Base-by-base conservation (phyloP, 2,329 filamentous ascomycete species). In the Sarocladium strictum region DNA sequence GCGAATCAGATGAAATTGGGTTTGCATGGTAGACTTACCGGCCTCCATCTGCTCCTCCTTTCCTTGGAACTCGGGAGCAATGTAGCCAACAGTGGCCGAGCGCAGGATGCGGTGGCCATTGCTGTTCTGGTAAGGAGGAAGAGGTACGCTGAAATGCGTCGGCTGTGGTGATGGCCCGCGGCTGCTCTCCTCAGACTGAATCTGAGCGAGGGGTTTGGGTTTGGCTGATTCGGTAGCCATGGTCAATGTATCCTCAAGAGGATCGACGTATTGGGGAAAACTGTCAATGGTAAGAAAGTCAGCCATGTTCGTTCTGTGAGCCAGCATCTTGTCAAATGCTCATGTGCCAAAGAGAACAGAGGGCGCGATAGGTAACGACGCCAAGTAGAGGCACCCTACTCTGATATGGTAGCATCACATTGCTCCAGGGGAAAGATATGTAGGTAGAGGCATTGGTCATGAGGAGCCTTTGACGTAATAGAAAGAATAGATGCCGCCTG, bases 11-110 rank as follows among this genome's bases (percentile, higher is more conserved):
- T n/a, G n/a, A n/a, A n/a, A n/a, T n/a, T n/a, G n/a, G n/a, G n/a
- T n/a, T n/a, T n/a, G n/a, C n/a, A n/a, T n/a, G n/a, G n/a, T n/a
- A 21, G n/a, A 32, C 82, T 70, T 69, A 89, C 85, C 85, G 67
- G 85, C 76, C 67, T 88, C 82, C 85, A 96, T 96, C 78, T 99
- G 94, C 68, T 90, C 85, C 60, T 85, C 79, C 76, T 96, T 97
- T 68, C 93, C 94, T 69, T 90, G 86, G 67, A 99, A 99, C 58
- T 91, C 90, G 47, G 93, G 91, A 23, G 94, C 92, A 60, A 96
- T 86, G 75, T 99, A 99, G 65, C 94, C 94, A 35, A 95, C 87
- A 27, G 92, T 94, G 62, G 90, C 87, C 61, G 94, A 94, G 19
- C 91, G 89, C 56, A 97, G 76, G 55, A 93, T 79, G 55, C 87